Evolutionary conservation across 176 grass and related monocot genomes (phyloP).

Genomic region (Panicum miliaceum): DNA sequence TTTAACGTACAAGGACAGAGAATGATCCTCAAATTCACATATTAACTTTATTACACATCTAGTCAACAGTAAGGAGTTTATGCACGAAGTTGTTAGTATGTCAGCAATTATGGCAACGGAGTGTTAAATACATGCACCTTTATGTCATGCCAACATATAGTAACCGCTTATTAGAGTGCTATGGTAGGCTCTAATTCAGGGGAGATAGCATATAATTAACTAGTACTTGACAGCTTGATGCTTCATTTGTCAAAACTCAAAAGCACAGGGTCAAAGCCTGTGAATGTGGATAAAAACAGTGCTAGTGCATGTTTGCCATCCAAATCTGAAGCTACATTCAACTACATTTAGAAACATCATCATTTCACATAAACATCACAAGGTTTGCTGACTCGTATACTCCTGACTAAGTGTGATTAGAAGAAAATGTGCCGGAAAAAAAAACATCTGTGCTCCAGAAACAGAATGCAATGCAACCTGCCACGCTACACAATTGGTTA

Average conservation of each 20-base stretch:
- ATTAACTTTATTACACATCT: constrained; percentile 25
- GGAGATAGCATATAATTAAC: neutral
- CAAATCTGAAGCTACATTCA: neutral
- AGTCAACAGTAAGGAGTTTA: constrained; percentile 18
- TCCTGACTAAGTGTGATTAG: neutral
- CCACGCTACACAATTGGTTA: neutral
- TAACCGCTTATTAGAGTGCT: neutral
- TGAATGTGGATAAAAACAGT: neutral
- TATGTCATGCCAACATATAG: neutral
- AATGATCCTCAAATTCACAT: constrained; percentile 16
- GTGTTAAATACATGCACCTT: neutral
- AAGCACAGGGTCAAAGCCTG: neutral
- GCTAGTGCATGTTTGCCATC: neutral
- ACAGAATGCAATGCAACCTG: neutral
- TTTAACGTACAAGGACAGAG: constrained; percentile 32
- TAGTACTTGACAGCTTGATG: neutral
- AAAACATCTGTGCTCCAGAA: neutral
- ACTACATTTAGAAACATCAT: constrained; percentile 7
- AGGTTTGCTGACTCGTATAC: neutral
- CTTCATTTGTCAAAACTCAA: neutral
- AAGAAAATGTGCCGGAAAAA: neutral
- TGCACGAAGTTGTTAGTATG: neutral
- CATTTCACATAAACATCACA: neutral
- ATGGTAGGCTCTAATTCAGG: constrained; percentile 13
- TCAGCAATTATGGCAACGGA: neutral